A percentile compares a stretch with the other conserved stretches of the same genome.
phyloP scores from a whole-genome alignment of 163 green algal species.

The Chloromonas sp. region DNA sequence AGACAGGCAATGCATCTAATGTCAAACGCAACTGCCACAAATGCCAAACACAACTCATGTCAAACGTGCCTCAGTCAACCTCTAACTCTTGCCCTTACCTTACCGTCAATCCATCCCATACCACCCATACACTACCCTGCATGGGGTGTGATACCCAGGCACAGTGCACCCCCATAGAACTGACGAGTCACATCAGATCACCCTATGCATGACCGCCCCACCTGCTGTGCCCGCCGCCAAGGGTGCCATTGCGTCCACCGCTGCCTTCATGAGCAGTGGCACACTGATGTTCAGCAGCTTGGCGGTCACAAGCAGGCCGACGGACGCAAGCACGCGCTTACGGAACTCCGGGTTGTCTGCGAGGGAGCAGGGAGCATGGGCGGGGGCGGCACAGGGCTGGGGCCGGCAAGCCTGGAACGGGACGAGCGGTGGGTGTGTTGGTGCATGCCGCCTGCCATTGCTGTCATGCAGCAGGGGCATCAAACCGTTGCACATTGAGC shows the following conservation, averaged over 20 bases:
- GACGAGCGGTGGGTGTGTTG: background rate
- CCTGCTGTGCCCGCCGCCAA: too few relatives aligned
- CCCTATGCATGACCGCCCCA: too few relatives aligned
- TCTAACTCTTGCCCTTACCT: too few relatives aligned
- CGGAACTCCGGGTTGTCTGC: conserved; percentile 64
- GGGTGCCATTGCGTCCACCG: conserved; percentile 69
- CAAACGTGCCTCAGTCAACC: too few relatives aligned
- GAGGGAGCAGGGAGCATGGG: background rate
- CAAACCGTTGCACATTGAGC: background rate
- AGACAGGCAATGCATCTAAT: too few relatives aligned
- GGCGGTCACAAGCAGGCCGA: conserved; percentile 66
- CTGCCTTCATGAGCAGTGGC: conserved; percentile 91
- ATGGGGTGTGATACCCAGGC: too few relatives aligned
- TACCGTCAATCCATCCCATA: too few relatives aligned
- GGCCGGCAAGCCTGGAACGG: background rate
- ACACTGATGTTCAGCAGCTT: conserved; percentile 89
- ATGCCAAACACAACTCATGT: too few relatives aligned
- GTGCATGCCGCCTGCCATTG: background rate
- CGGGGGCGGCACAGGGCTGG: background rate
- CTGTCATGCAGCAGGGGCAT: background rate
- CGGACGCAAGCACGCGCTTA: conserved; percentile 51
- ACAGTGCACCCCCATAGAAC: too few relatives aligned
- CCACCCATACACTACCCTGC: too few relatives aligned
- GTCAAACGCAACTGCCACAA: too few relatives aligned
- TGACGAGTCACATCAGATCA: too few relatives aligned